These are phyloP conservation scores for Acanthamoeba rhysodes DNA, from an alignment of 208 protist species.

Conservation along the genomic window DNA sequence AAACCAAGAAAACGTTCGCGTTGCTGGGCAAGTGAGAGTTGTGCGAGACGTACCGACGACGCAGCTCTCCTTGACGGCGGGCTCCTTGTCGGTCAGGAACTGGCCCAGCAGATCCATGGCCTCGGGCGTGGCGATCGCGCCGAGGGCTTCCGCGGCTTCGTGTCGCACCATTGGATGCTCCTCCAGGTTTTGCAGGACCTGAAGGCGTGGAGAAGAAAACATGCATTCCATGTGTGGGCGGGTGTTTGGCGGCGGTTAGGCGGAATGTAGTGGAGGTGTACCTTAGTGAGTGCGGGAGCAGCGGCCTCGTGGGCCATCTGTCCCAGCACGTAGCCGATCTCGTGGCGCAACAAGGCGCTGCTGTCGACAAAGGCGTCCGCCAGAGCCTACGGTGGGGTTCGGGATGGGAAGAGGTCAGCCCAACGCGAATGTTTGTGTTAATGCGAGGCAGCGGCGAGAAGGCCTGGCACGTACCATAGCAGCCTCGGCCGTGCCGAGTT, in stretches of 20 bases:
- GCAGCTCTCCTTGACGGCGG: constrained; percentile 70
- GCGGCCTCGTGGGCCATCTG: constrained; percentile 95
- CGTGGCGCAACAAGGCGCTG: constrained; percentile 96
- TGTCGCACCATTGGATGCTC: constrained; percentile 98
- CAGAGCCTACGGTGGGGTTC: constrained; percentile 85
- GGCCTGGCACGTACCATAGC: not conserved
- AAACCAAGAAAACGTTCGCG: no score
- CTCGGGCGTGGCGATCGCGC: constrained; percentile 94
- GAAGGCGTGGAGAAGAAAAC: not conserved
- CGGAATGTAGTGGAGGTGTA: not conserved
- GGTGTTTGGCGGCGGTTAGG: not conserved
- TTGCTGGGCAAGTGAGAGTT: no score
- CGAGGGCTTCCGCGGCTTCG: constrained; percentile 98
- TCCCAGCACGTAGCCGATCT: constrained; percentile 98
- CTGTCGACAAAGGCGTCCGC: constrained; percentile 93
- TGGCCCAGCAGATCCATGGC: constrained; percentile 24
- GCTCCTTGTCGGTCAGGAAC: constrained; percentile 47
- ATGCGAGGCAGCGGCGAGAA: no score
- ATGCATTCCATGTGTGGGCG: not conserved
- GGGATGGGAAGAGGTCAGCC: not conserved
- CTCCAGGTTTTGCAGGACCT: constrained; percentile 90
- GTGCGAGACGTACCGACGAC: constrained; percentile 1
- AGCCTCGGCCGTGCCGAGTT: constrained; percentile 72
- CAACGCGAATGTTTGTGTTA: not conserved
- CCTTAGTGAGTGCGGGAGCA: constrained; percentile 52